Evolutionary conservation across 371 early-diverging fungal genomes (phyloP).

Genomic region (Mucor circinelloides): DNA sequence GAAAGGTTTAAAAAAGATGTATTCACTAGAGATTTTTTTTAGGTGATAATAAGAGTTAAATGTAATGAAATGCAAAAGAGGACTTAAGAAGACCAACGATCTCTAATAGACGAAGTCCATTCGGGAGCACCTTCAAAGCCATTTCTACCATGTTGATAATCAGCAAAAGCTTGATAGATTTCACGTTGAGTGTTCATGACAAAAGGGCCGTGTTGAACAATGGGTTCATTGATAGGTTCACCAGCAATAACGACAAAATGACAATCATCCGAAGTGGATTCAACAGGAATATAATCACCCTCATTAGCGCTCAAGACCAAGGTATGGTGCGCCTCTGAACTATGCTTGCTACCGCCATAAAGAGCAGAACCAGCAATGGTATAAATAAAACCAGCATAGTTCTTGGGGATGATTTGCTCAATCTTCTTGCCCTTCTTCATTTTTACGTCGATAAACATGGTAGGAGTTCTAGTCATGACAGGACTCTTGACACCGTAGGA

Average conservation of each 20-base stretch:
- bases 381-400: conserved; percentile 69
- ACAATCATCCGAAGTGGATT: conserved; percentile 53
- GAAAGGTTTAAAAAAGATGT: no score
- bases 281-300: conserved; percentile 43
- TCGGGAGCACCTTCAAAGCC: conserved; percentile 61
- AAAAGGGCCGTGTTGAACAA: conserved; percentile 65
- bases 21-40: not conserved
- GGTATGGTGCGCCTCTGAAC: conserved; percentile 59
- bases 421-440: conserved; percentile 57
- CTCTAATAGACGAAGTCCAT: conserved; percentile 36
- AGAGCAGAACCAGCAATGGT: conserved; percentile 60
- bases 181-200: conserved; percentile 62
- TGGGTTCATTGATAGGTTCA: conserved; percentile 57
- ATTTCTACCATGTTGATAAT: conserved; percentile 51
- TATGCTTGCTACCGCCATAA: conserved; percentile 52
- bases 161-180: conserved; percentile 55
- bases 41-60: not conserved
- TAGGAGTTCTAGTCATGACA: conserved; percentile 71
- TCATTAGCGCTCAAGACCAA: conserved; percentile 53
- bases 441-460: conserved; percentile 72
- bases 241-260: conserved; percentile 68
- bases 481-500: conserved; percentile 61
- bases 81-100: conserved; percentile 15
- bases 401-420: conserved; percentile 61
- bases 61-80: not conserved